A percentile compares a stretch with the other conserved stretches of the same genome.
phyloP scores from a whole-genome alignment of 1,284 basidiomycete genomes.

The Puccinia novopanici region DNA sequence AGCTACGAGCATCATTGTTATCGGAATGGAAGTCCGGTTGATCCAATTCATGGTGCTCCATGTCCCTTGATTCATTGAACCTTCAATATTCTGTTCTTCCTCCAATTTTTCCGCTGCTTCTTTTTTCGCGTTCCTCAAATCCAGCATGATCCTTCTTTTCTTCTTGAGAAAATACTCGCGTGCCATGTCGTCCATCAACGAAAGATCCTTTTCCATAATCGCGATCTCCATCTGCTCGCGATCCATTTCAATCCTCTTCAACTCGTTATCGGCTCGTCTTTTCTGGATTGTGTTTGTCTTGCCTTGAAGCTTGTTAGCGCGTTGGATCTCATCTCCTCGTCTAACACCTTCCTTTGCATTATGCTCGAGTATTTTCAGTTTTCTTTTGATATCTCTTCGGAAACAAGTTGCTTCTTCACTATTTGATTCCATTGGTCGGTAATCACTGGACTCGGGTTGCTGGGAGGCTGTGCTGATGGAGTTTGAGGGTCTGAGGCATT shows the following conservation, averaged over 20 bases:
- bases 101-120: too few species aligned
- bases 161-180: background rate
- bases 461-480: too few species aligned
- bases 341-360: background rate
- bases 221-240: background rate
- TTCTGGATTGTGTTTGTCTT: background rate
- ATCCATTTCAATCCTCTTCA: background rate
- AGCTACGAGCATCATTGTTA: too few species aligned
- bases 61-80: too few species aligned
- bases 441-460: background rate
- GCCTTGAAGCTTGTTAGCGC: background rate
- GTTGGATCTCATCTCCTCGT: background rate
- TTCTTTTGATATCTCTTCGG: too few species aligned
- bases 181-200: background rate
- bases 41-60: too few species aligned
- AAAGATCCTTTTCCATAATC: constrained; percentile 4
- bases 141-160: background rate
- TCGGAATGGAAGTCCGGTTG: too few species aligned
- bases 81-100: background rate
- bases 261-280: background rate
- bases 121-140: background rate
- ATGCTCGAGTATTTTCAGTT: background rate
- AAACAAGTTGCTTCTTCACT: too few species aligned
- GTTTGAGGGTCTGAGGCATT: too few species aligned
- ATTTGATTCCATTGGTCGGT: too few species aligned